Evolutionary conservation across 2,329 filamentous ascomycete genomes (phyloP), one percentile per base, ranked within the genome.

Genomic region (Neonectria neomacrospora): DNA sequence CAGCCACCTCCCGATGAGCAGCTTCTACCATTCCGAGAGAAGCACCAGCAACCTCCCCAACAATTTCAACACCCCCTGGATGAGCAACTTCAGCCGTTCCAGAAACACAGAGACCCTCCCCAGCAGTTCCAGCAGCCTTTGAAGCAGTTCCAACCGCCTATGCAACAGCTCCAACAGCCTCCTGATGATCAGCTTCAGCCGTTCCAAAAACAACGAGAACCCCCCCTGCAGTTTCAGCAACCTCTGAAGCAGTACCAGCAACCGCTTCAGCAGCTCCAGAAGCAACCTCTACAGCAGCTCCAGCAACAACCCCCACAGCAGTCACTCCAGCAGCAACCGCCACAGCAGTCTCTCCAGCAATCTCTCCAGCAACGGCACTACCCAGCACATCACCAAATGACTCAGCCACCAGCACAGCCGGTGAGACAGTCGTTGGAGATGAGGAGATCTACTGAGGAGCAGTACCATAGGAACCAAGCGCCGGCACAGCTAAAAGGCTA

Each of bases 361-460:
- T 22, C 59, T 39, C 28, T 48, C 14, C 61, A 66, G 28, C 61
- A 54, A 55, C 61, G 22, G 2, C 48, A 55, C 3, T 56, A 63
- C 9, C 18, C 58, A n/a, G 32, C 26, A 22, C 53, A 58, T 11
- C 47, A 64, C 3, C 54, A 47, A 32, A 34, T 59, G 57, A 52
- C 66, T 23, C 54, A 61, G 14, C 47, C 60, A 6, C 53, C 32
- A 20, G 53, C 45, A n/a, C 62, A 58, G 61, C 71, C 66, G 22
- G 26, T 54, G n/a, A 58, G 69, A 48, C 67, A 62, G 20, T 74
- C 67, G 9, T 64, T 74, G 37, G 71, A 73, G 57, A 55, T 69
- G 56, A 61, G 70, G 30, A 66, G 66, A 18, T 69, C 67, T 11
- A 70, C 69, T 22, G 73, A 72, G 11, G 72, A 75, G 34, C 63